Conservation (phyloP, 192 early-diverging fungal species). For the Coemansia sp. region DNA sequence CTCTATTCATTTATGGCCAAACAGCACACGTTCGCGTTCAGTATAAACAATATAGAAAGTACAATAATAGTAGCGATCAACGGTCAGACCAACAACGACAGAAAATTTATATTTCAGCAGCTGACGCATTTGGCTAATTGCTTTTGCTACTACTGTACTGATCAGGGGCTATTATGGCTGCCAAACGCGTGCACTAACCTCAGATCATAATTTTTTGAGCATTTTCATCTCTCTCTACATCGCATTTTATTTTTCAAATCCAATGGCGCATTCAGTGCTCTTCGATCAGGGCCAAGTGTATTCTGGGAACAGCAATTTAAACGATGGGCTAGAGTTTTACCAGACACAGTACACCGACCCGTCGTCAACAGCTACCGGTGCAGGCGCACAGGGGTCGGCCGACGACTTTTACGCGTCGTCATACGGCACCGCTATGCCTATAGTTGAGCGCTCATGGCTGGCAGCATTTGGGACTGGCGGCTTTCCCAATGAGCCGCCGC, state of each 20-base stretch:
- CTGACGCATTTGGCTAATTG: no score
- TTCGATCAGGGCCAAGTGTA: slow-evolving; percentile 50
- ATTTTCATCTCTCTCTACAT: neutral
- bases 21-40: neutral
- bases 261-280: slow-evolving; percentile 54
- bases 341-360: slow-evolving; percentile 51
- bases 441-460: slow-evolving; percentile 50
- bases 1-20: neutral
- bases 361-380: slow-evolving; percentile 15
- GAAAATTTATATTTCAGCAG: no score
- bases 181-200: no score
- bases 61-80: no score
- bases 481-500: slow-evolving; percentile 86
- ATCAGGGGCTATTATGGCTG: no score
- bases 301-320: slow-evolving; percentile 10
- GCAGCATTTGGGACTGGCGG: slow-evolving; percentile 91
- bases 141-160: no score
- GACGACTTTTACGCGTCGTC: slow-evolving; percentile 53
- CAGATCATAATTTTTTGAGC: no score
- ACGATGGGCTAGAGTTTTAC: slow-evolving; percentile 51
- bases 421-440: slow-evolving; percentile 45
- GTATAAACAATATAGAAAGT: neutral
- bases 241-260: neutral
- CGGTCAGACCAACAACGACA: no score
- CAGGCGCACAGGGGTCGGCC: slow-evolving; percentile 29